Evolutionary conservation across 2,329 filamentous ascomycete species (phyloP), one percentile per base, ranked within the genome.

Genomic region (Sphaceloma murrayae): DNA sequence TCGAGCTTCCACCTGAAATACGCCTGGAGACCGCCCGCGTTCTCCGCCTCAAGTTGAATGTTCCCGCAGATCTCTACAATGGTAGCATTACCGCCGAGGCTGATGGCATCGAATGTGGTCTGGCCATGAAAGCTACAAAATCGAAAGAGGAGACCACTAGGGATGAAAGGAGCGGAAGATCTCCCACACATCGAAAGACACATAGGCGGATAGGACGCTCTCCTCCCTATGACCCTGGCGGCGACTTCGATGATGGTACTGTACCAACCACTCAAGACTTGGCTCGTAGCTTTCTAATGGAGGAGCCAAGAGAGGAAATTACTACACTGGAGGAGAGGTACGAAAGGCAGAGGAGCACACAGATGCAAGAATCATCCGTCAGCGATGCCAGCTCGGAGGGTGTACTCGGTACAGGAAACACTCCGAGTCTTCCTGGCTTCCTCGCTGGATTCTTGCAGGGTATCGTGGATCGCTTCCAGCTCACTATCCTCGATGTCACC

Each of bases 31-130:
- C 78, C 58, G 88, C 89, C 46, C 80, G 78, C 51, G 77, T 94
- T 43, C 67, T 82, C 2, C 70, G 82, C 5, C 74, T 96, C 17
- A 82, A 83, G 55, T 68, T 95, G 44, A 93, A 82, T 5, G 74
- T 96, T 40, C 86, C 89, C 9, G 80, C 91, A 59, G 85, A 95
- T 62, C 80, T 95, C 52, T 87, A 88, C 61, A 82, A 78, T 43
- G 88, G 82, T 53, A 80, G 85, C 19, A 93, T 96, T 58, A 70
- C 75, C 21, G 77, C 89, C 54, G 84, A 94, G 57, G 73, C 89
- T 16, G 78, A 89, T 53, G 87, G 86, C 14, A 77, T 95, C 49
- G 76, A 88, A 52, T 73, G 93, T 22, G 74, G 78, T 11, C 51
- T 56, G 11, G 47, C 32, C 4, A 39, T 60, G 31, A 47, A 54